A percentile compares a stretch with the other conserved stretches of the same genome.
Conservation (phyloP, 2,329 filamentous ascomycete species). For the Sporothrix sp. region DNA sequence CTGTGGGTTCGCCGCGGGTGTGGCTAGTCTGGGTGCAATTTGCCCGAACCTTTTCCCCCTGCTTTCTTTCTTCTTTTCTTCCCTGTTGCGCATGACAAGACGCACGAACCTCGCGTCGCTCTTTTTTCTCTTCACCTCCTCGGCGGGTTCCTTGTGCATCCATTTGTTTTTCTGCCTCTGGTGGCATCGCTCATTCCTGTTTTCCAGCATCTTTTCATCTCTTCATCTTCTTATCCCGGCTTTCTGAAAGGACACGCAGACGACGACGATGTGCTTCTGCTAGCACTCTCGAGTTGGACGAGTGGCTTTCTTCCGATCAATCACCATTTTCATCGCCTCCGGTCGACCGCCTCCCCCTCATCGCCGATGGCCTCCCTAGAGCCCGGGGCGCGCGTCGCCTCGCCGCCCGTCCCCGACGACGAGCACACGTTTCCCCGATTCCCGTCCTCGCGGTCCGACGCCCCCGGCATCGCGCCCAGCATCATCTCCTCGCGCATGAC, state of each 20-base stretch:
- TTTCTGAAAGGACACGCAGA: background rate
- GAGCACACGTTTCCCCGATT: constrained; percentile 34
- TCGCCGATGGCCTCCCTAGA: constrained; percentile 25
- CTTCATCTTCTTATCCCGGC: background rate
- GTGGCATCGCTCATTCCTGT: background rate
- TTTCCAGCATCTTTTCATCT: background rate
- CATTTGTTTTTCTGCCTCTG: background rate
- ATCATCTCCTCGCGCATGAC: constrained; percentile 67
- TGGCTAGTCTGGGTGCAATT: background rate
- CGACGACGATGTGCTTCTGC: background rate
- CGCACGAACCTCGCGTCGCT: background rate
- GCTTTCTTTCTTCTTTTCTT: background rate
- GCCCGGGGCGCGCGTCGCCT: constrained; percentile 27
- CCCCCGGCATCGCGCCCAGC: constrained; percentile 40
- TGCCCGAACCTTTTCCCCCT: background rate
- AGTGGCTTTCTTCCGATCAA: background rate
- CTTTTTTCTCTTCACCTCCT: background rate
- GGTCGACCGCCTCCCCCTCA: background rate
- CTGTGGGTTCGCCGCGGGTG: background rate
- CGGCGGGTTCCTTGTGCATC: background rate
- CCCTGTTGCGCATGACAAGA: background rate
- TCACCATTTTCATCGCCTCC: background rate
- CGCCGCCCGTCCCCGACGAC: constrained; percentile 23
- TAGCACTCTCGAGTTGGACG: background rate
- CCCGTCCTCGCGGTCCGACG: constrained; percentile 33